Evolutionary conservation across 2,329 filamentous ascomycete genomes (phyloP).

Genomic region (Phialophora chinensis): DNA sequence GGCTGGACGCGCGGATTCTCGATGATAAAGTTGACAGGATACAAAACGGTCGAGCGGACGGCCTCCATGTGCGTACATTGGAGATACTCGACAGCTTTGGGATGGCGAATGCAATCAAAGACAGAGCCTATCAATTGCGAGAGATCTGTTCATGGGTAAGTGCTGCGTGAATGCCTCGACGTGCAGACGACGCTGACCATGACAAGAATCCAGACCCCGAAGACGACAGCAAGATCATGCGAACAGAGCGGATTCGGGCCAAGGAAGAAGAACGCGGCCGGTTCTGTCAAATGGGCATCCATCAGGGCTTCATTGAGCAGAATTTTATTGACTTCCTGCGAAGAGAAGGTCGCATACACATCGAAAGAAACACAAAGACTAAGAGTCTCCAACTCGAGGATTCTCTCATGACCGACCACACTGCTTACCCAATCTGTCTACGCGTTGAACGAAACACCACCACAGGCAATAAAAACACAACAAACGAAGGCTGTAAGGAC

Average conservation of each 20-base stretch:
- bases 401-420: conserved; percentile 59
- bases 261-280: conserved; percentile 65
- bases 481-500: conserved; percentile 20
- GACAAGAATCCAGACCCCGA: conserved; percentile 59
- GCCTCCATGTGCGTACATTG: conserved; percentile 68
- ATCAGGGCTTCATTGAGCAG: conserved; percentile 73
- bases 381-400: conserved; percentile 43
- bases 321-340: conserved; percentile 67
- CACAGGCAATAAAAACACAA: conserved; percentile 43
- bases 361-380: conserved; percentile 54
- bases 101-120: conserved; percentile 67
- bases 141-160: conserved; percentile 61
- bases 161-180: background rate
- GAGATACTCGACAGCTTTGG: conserved; percentile 76
- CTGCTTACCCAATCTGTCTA: conserved; percentile 61
- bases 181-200: background rate
- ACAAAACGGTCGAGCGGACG: conserved; percentile 54
- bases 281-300: conserved; percentile 70
- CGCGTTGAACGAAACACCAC: conserved; percentile 53
- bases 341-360: background rate
- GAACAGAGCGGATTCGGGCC: conserved; percentile 67
- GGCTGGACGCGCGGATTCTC: conserved; percentile 57
- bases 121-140: conserved; percentile 71
- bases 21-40: conserved; percentile 50
- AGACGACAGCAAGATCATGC: conserved; percentile 59